Conservation (phyloP, 2,329 filamentous ascomycete genomes). For the Kalmusia sp. region DNA sequence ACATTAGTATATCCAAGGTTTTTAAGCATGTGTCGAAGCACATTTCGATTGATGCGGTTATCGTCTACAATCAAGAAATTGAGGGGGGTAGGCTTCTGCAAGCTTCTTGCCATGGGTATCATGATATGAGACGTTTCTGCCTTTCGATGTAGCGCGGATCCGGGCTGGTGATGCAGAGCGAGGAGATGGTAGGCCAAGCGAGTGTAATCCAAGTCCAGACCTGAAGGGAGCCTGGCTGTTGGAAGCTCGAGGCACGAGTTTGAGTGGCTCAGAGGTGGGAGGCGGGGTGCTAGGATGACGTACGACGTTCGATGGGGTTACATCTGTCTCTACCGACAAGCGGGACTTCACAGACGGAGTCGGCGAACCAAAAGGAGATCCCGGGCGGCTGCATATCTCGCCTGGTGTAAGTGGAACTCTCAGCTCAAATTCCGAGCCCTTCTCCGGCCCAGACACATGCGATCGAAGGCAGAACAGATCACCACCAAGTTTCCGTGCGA, state of each 20-base stretch:
- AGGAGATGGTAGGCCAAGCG: constrained; percentile 36
- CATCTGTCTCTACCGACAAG: constrained; percentile 38
- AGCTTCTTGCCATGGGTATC: constrained; percentile 62
- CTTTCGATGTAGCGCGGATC: constrained; percentile 20
- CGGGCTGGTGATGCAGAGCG: constrained; percentile 37
- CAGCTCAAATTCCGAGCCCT: constrained; percentile 74
- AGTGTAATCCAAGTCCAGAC: constrained; percentile 12
- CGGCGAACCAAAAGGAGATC: constrained; percentile 58
- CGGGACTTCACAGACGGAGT: constrained; percentile 44
- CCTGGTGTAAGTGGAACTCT: constrained; percentile 66
- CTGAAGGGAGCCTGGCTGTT: constrained; percentile 14
- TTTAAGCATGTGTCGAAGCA: constrained; percentile 70
- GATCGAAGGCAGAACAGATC: constrained; percentile 71
- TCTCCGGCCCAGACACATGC: constrained; percentile 64
- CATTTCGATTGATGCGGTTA: constrained; percentile 73
- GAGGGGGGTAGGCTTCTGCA: constrained; percentile 65
- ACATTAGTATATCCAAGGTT: constrained; percentile 72
- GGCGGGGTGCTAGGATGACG: constrained; percentile 38
- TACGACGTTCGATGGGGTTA: constrained; percentile 21
- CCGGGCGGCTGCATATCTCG: constrained; percentile 57
- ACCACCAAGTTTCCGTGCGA: constrained; percentile 72
- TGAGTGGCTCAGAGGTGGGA: constrained; percentile 29
- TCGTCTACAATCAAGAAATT: constrained; percentile 76
- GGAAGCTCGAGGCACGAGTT: constrained; percentile 18
- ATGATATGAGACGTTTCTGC: constrained; percentile 22